These are phyloP conservation scores for Rhizopogon roseolus DNA, from an alignment of 768 basidiomycete genomes.

Conservation along the genomic window DNA sequence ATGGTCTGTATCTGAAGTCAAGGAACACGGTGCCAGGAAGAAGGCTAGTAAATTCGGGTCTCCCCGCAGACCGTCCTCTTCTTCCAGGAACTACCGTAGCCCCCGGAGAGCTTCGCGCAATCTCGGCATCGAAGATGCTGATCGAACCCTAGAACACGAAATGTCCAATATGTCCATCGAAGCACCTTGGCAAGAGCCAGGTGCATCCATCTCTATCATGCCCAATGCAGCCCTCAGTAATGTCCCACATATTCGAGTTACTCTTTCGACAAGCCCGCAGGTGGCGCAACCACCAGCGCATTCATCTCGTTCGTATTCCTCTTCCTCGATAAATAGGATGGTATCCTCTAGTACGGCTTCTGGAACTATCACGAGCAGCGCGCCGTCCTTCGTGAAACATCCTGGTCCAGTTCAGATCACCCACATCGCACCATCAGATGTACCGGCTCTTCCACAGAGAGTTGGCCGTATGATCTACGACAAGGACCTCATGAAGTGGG, in stretches of 20 bases:
- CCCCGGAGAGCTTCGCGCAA: conserved; percentile 38
- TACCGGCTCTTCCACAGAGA: conserved; percentile 68
- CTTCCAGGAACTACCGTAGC: conserved; percentile 35
- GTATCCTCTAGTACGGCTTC: conserved; percentile 87
- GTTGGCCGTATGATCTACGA: conserved; percentile 90
- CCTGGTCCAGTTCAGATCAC: conserved; percentile 73
- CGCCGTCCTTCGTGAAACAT: conserved; percentile 82
- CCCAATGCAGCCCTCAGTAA: conserved; percentile 6
- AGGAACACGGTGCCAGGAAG: conserved; percentile 26
- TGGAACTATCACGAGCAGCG: conserved; percentile 59
- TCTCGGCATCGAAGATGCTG: conserved; percentile 36
- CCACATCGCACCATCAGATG: conserved; percentile 76
- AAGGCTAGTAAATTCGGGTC: conserved; percentile 20
- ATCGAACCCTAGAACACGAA: conserved; percentile 35
- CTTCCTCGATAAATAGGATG: conserved; percentile 67
- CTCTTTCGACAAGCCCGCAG: conserved; percentile 23
- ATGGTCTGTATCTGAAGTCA: conserved; percentile 29
- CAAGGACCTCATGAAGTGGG: conserved; percentile 80
- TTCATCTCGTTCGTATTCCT: conserved; percentile 36
- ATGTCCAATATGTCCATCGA: conserved; percentile 42
- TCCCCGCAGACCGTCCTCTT: conserved; percentile 29
- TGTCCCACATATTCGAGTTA: conserved; percentile 24
- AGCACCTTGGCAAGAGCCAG: conserved; percentile 25
- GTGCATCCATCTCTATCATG: conserved; percentile 11
- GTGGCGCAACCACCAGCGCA: conserved; percentile 28